Base-by-base conservation (phyloP, 495 filamentous ascomycete species). In the Tuber calosporum region DNA sequence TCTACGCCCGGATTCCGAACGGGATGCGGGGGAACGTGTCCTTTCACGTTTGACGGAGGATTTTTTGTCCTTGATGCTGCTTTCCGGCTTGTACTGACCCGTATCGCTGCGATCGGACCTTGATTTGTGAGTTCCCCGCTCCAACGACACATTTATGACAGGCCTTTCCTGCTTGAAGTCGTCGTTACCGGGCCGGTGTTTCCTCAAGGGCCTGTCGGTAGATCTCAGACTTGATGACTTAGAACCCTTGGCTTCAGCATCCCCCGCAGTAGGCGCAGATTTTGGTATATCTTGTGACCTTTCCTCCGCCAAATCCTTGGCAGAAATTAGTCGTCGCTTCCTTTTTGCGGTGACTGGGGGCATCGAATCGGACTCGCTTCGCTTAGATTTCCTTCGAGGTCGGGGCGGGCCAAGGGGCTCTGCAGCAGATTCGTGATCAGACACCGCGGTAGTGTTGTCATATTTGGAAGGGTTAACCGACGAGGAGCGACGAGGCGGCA, bases 381-480 rank as follows among this genome's bases (percentile, higher is more conserved):
- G 78, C 41, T 80, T 80, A 37, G 72, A 71, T 38, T 76, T 77
- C 42, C 74, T 74, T 39, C 78, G 71, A 42, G 70, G 73, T 70
- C 74, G 79, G 2, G 79, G 78, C 41, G 78, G 79, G 41, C 78
- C 78, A 19, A 75, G 67, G 36, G 79, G 78, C 40, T 80, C 79
- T 1, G 79, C 74, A 68, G 78, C 69, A 22, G 75, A 68, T 68
- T 80, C 79, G 39, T 76, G 78, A 67, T 80, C 79, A 13, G 75
- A 77, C 41, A 72, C 69, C 6, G 62, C 79, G 36, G 72, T 15
- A 34, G 70, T 70, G 26, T 80, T 75, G 22, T 72, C 72, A 68
- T 80, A 77, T 69, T 70, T 78, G n/a, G 75, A 69, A 11, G 79
- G 79, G 43, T 81, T 81, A 36, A 73, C 79, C 20, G 79, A 80